These are phyloP conservation scores for Termitomyces sp. DNA, from an alignment of 768 basidiomycete species.

Conservation along the genomic window DNA sequence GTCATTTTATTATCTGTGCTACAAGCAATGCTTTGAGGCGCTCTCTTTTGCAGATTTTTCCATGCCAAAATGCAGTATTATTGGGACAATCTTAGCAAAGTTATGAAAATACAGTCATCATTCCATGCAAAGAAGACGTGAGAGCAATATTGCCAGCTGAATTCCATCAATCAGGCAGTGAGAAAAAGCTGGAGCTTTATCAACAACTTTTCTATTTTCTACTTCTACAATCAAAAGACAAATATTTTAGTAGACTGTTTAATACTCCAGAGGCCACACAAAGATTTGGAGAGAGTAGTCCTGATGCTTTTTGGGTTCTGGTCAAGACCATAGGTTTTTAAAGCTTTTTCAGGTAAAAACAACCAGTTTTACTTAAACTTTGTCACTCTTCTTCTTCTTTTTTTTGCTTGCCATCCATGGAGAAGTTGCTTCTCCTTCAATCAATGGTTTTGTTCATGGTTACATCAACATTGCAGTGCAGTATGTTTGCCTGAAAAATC, in stretches of 20 bases:
- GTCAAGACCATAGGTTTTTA: slow-evolving; percentile 85
- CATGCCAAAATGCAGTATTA: slow-evolving; percentile 76
- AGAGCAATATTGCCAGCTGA: slow-evolving; percentile 90
- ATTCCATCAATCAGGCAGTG: slow-evolving; percentile 78
- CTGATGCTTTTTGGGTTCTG: slow-evolving; percentile 92
- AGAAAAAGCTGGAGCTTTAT: slow-evolving; percentile 88
- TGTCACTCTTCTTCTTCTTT: neutral
- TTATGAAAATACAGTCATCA: slow-evolving; percentile 92
- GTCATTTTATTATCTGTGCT: slow-evolving; percentile 71
- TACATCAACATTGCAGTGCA: slow-evolving; percentile 85
- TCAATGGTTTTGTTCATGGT: slow-evolving; percentile 59
- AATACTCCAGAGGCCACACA: slow-evolving; percentile 68
- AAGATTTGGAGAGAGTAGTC: slow-evolving; percentile 75
- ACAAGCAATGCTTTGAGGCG: slow-evolving; percentile 84
- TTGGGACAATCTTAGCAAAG: slow-evolving; percentile 74
- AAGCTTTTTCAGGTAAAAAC: slow-evolving; percentile 83
- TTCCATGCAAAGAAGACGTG: slow-evolving; percentile 96
- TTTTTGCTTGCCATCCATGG: slow-evolving; percentile 69
- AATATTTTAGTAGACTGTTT: slow-evolving; percentile 82
- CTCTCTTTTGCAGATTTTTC: slow-evolving; percentile 66
- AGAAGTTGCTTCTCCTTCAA: slow-evolving; percentile 55
- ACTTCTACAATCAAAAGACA: slow-evolving; percentile 80
- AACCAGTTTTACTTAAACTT: neutral
- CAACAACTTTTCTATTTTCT: slow-evolving; percentile 97
- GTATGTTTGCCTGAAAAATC: slow-evolving; percentile 80